phyloP scores from a whole-genome alignment of 2,329 filamentous ascomycete species.

The Venturia pyrina region DNA sequence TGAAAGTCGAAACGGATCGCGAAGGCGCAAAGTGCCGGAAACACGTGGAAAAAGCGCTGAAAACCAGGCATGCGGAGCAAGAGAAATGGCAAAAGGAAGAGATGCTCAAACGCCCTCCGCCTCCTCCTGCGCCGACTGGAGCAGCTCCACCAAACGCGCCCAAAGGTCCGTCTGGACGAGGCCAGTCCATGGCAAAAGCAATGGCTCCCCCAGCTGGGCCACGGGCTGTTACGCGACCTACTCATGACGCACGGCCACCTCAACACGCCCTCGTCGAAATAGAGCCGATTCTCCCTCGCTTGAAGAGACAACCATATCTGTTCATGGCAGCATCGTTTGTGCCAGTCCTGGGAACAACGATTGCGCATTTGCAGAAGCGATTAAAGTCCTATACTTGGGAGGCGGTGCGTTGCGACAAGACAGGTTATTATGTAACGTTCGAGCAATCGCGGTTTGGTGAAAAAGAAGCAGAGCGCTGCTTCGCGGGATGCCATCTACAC shows the following conservation, averaged over 20 bases:
- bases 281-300: conserved; percentile 54
- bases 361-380: conserved; percentile 82
- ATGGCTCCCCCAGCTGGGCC: conserved; percentile 9
- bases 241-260: conserved; percentile 29
- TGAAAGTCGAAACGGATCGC: conserved; percentile 80
- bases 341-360: conserved; percentile 73
- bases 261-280: conserved; percentile 51
- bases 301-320: conserved; percentile 76
- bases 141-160: conserved; percentile 76
- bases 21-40: conserved; percentile 74
- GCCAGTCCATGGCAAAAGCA: conserved; percentile 15
- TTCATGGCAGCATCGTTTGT: conserved; percentile 83
- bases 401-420: conserved; percentile 71
- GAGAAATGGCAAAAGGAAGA: conserved; percentile 29
- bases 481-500: conserved; percentile 65
- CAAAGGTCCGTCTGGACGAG: conserved; percentile 63
- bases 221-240: conserved; percentile 29
- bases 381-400: conserved; percentile 74
- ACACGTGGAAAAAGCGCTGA: conserved; percentile 66
- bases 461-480: conserved; percentile 72
- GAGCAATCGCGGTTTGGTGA: conserved; percentile 66
- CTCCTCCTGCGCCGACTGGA: conserved; percentile 24
- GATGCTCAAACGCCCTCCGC: conserved; percentile 12
- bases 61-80: conserved; percentile 54
- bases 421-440: conserved; percentile 89